Conservation (phyloP, 305 asterid species). For the Ruellia speciosa region DNA sequence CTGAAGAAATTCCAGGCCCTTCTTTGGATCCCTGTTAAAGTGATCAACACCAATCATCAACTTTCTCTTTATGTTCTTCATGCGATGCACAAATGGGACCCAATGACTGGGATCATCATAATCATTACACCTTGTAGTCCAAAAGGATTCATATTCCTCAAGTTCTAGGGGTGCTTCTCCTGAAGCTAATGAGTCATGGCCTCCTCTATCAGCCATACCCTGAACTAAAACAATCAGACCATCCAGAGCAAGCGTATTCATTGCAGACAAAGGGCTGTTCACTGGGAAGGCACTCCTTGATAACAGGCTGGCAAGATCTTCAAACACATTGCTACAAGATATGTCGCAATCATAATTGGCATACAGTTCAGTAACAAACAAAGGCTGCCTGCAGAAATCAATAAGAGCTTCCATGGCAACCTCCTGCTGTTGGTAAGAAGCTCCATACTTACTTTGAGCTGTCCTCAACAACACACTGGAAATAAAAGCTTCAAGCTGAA, state of each 20-base stretch:
- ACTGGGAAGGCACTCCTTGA: constrained; percentile 92
- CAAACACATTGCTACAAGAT: constrained; percentile 75
- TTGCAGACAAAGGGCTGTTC: constrained; percentile 72
- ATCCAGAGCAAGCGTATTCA: constrained; percentile 81
- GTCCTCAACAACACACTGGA: constrained; percentile 72
- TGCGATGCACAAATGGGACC: constrained; percentile 72
- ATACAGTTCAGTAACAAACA: constrained; percentile 67
- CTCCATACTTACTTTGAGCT: constrained; percentile 72
- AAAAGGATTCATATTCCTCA: constrained; percentile 57
- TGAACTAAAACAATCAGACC: constrained; percentile 82
- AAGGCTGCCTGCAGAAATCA: constrained; percentile 92
- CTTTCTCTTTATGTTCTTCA: constrained; percentile 68
- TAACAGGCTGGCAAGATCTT: constrained; percentile 69
- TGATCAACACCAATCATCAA: constrained; percentile 78
- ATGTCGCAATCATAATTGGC: constrained; percentile 93
- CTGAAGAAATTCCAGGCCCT: constrained; percentile 79
- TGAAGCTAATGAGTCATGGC: constrained; percentile 42
- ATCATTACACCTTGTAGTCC: constrained; percentile 59
- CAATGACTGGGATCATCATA: constrained; percentile 55
- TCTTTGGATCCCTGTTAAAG: constrained; percentile 78
- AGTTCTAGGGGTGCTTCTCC: constrained; percentile 34
- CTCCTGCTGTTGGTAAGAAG: constrained; percentile 89
- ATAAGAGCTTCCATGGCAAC: constrained; percentile 96
- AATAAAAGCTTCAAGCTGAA: constrained; percentile 84
- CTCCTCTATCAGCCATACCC: constrained; percentile 75